Base-by-base conservation (phyloP, 2,329 filamentous ascomycete species). In the Paraphaeosphaeria sporulosa region DNA sequence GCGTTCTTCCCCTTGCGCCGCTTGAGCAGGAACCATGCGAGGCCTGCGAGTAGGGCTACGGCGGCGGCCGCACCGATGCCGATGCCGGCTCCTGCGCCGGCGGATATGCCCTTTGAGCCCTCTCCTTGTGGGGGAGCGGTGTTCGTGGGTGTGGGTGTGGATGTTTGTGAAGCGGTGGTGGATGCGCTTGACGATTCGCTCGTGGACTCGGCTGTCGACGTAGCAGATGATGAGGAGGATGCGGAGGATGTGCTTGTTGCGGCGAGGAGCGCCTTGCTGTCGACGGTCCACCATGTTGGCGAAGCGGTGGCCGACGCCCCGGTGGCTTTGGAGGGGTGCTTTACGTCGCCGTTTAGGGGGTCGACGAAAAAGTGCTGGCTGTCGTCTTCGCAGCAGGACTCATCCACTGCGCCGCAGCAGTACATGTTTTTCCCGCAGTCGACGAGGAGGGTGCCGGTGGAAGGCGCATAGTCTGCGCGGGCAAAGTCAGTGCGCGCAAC, bases 371-470 rank as follows among this genome's bases (percentile, higher is more conserved):
- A 52, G 13, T 40, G 34, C 12, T 52, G 3, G 10, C 7, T n/a
- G 15, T 52, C 49, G 21, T 40, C 21, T 7, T 52, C 36, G 36
- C 49, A 52, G 36, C 49, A 52, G 2, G 6, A 4, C 12, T 40
- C 8, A 12, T 42, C 49, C 21, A 42, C 49, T 7, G 34, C 36
- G 12, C 49, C 49, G 49, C 49, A 52, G 34, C 49, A 52, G 49
- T 42, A 52, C 23, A 52, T 42, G 49, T 52, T 52, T 17, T 42
- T 42, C 9, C 49, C 49, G 49, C 49, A 52, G 49, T 40, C 34
- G 10, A 52, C 49, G 13, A 52, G 49, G 7, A 52, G 36, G 5
- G 49, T 52, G 15, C 49, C 49, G 13, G 34, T 21, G 3, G 2
- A n/a, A 10, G 40, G 12, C 15, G 30, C 30, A 12, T 21, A 51